These are phyloP conservation scores for Hypsizygus marmoreus DNA, from an alignment of 768 basidiomycete species.

Conservation along the genomic window DNA sequence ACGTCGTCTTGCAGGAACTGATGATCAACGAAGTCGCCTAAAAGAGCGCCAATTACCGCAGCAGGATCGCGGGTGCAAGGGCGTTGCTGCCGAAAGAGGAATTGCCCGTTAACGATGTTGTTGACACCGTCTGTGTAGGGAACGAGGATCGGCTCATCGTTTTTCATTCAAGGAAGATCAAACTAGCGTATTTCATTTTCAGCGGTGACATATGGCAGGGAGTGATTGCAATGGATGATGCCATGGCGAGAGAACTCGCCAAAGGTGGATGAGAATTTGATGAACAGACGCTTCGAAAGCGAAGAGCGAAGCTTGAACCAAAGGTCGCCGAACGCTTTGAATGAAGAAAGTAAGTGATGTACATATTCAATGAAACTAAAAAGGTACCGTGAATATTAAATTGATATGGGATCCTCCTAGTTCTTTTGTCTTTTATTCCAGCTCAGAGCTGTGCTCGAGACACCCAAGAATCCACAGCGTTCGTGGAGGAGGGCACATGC, in stretches of 20 bases:
- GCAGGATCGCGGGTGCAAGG: conserved; percentile 12
- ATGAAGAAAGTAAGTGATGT: conserved; percentile 5
- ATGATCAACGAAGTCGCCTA: conserved; percentile 11
- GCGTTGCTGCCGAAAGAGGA: conserved; percentile 15
- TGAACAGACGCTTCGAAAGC: conserved; percentile 8
- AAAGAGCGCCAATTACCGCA: conserved; percentile 11
- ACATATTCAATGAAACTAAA: neutral
- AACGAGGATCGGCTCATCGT: conserved; percentile 8
- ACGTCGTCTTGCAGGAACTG: conserved; percentile 3
- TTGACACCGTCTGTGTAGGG: conserved; percentile 17
- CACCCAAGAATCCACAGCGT: too few relatives aligned
- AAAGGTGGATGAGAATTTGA: conserved; percentile 7
- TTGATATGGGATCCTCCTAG: too few relatives aligned
- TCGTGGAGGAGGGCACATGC: too few relatives aligned
- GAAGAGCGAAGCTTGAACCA: conserved; percentile 13
- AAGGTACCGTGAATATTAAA: too few relatives aligned
- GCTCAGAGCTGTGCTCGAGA: too few relatives aligned
- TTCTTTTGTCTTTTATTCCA: too few relatives aligned
- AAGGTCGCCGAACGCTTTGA: conserved; percentile 18
- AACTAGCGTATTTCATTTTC: conserved; percentile 13
- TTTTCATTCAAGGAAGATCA: conserved; percentile 6
- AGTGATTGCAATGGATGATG: conserved; percentile 9
- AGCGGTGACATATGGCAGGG: conserved; percentile 14
- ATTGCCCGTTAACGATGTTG: conserved; percentile 13
- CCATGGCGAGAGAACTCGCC: conserved; percentile 1